A percentile compares a stretch with the other conserved stretches of the same genome.
Evolutionary conservation across 2,329 filamentous ascomycete genomes (phyloP).

Genomic region (Stromatinia cepivora): DNA sequence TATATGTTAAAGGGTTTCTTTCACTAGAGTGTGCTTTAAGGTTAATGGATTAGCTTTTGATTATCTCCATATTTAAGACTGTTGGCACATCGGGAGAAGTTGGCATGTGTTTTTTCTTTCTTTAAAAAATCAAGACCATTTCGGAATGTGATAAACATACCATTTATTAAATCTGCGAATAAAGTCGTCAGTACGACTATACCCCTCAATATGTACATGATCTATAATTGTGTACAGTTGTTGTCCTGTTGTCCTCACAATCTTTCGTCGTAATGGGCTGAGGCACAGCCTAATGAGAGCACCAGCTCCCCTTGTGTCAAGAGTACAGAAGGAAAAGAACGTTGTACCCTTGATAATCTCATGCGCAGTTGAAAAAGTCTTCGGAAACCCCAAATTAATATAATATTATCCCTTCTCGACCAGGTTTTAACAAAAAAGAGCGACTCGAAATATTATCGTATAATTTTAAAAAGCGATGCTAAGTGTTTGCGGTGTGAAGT

Average conservation of each 20-base stretch:
- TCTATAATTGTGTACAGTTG: slow-evolving; percentile 21
- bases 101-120: background rate
- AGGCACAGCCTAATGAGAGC: slow-evolving; percentile 7
- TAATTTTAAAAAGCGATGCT: background rate
- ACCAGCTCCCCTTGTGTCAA: background rate
- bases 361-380: background rate
- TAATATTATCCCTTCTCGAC: background rate
- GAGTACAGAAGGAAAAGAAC: background rate
- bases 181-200: slow-evolving; percentile 32
- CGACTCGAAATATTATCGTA: background rate
- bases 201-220: slow-evolving; percentile 35
- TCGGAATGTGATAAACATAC: background rate
- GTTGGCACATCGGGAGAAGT: slow-evolving; percentile 1
- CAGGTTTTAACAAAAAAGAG: background rate
- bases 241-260: slow-evolving; percentile 12
- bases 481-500: background rate
- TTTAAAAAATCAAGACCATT: too few relatives aligned
- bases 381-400: background rate
- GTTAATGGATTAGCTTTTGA: slow-evolving; percentile 21
- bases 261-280: slow-evolving; percentile 10
- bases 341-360: background rate
- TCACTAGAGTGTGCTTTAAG: slow-evolving; percentile 65
- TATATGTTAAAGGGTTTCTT: slow-evolving; percentile 73
- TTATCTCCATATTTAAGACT: slow-evolving; percentile 16
- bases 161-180: slow-evolving; percentile 28